Conservation (phyloP, 2,329 filamentous ascomycete genomes). For the Leptographium radiaticola region DNA sequence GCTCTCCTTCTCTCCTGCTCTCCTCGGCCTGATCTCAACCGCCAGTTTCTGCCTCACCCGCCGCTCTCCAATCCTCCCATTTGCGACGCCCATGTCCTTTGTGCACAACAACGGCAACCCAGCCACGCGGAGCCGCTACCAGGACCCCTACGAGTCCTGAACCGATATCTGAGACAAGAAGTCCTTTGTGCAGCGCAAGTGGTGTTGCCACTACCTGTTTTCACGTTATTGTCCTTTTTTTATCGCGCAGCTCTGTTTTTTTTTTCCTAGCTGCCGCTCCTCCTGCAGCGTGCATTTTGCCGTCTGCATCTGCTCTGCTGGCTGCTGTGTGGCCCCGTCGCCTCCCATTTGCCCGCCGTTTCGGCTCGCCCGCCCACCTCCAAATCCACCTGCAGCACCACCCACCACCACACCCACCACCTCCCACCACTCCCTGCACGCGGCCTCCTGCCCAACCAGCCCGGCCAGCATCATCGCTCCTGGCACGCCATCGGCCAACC, state of each 20-base stretch:
- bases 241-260: not conserved
- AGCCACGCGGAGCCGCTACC: too few relatives aligned
- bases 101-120: too few relatives aligned
- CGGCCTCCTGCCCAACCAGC: too few relatives aligned
- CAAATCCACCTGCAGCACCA: not conserved
- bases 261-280: too few relatives aligned
- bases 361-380: not conserved
- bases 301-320: not conserved
- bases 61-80: too few relatives aligned
- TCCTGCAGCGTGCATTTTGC: not conserved
- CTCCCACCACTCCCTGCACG: too few relatives aligned
- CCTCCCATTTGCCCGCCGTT: not conserved
- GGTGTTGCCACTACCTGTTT: too few relatives aligned
- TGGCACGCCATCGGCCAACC: too few relatives aligned
- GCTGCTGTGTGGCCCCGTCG: not conserved
- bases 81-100: too few relatives aligned
- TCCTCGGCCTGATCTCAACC: not conserved
- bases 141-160: too few relatives aligned
- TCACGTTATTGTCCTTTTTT: not conserved
- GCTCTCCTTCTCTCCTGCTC: not conserved
- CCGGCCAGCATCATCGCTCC: too few relatives aligned
- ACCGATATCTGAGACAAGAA: too few relatives aligned
- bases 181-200: not conserved
- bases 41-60: not conserved
- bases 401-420: not conserved